These are phyloP conservation scores for Tricholoma furcatifolium DNA, from an alignment of 768 basidiomycete genomes.

Conservation along the genomic window DNA sequence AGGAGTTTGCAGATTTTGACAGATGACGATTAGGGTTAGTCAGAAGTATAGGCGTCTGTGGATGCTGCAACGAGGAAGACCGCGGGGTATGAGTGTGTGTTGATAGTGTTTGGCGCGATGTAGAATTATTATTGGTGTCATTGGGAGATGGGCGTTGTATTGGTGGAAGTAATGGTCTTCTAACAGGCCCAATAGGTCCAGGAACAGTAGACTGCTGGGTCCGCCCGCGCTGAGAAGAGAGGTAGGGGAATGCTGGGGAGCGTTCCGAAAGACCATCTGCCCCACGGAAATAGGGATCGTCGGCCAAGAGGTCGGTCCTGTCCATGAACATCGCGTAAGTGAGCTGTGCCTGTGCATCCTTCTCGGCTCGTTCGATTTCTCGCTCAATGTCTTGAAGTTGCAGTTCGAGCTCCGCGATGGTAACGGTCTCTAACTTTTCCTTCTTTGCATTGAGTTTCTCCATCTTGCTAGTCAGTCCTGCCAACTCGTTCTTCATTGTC, in stretches of 20 bases:
- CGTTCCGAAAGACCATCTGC: slow-evolving; percentile 21
- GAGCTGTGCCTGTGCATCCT: slow-evolving; percentile 24
- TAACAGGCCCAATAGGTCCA: slow-evolving; percentile 23
- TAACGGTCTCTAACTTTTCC: slow-evolving; percentile 60
- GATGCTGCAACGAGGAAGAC: slow-evolving; percentile 26
- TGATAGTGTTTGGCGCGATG: slow-evolving; percentile 7
- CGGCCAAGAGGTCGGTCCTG: slow-evolving; percentile 12
- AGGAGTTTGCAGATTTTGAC: slow-evolving; percentile 22
- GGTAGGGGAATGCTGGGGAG: slow-evolving; percentile 15
- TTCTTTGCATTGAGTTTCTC: slow-evolving; percentile 66
- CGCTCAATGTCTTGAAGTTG: slow-evolving; percentile 57
- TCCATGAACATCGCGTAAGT: slow-evolving; percentile 11
- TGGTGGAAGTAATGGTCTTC: slow-evolving; percentile 18
- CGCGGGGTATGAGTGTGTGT: slow-evolving; percentile 21
- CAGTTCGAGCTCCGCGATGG: slow-evolving; percentile 67
- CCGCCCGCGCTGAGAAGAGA: slow-evolving; percentile 17
- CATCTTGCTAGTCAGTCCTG: slow-evolving; percentile 53
- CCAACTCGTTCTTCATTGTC: slow-evolving; percentile 55
- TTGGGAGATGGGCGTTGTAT: slow-evolving; percentile 7
- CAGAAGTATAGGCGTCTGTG: slow-evolving; percentile 20
- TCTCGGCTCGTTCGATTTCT: slow-evolving; percentile 53
- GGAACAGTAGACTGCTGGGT: slow-evolving; percentile 13
- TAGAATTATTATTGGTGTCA: slow-evolving; percentile 9
- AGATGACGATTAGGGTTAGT: slow-evolving; percentile 25
- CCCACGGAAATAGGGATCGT: slow-evolving; percentile 11